phyloP scores from a whole-genome alignment of 306 rosid genomes.

The Dryas alaskensis region DNA sequence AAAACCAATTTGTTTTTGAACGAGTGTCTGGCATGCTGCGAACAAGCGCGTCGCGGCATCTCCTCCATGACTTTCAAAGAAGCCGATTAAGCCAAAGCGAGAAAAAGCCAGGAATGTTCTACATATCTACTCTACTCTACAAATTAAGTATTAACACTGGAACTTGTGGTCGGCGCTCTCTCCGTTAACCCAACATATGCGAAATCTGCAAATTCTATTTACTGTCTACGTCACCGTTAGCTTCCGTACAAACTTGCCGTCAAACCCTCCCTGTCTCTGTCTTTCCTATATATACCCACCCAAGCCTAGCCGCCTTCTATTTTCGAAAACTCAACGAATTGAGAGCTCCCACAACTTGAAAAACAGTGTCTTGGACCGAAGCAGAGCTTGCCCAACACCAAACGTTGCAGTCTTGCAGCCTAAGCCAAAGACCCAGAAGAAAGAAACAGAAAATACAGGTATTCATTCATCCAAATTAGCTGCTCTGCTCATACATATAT shows the following conservation, averaged over 20 bases:
- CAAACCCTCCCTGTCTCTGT: neutral
- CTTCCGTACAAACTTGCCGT: slow-evolving; percentile 15
- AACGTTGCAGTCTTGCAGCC: neutral
- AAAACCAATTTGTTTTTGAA: no score
- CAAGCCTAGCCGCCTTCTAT: neutral
- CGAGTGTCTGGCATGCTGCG: neutral
- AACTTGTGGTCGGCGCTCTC: slow-evolving; percentile 44
- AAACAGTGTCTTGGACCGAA: slow-evolving; percentile 7
- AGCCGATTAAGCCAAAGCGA: neutral
- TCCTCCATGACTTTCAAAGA: neutral
- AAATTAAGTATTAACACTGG: neutral
- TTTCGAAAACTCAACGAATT: neutral
- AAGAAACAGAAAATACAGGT: slow-evolving; percentile 9
- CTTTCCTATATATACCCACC: slow-evolving; percentile 32
- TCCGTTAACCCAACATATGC: neutral
- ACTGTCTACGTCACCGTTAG: slow-evolving; percentile 23
- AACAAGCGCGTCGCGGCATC: slow-evolving; percentile 20
- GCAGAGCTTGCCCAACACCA: neutral
- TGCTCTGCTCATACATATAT: neutral
- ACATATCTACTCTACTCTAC: no score
- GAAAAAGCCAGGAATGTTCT: slow-evolving; percentile 38
- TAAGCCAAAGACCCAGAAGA: neutral
- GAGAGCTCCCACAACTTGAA: neutral
- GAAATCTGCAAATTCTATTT: neutral
- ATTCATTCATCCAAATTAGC: neutral